These are phyloP conservation scores for Malus sieversii DNA, from an alignment of 306 rosid genomes.

Conservation along the genomic window DNA sequence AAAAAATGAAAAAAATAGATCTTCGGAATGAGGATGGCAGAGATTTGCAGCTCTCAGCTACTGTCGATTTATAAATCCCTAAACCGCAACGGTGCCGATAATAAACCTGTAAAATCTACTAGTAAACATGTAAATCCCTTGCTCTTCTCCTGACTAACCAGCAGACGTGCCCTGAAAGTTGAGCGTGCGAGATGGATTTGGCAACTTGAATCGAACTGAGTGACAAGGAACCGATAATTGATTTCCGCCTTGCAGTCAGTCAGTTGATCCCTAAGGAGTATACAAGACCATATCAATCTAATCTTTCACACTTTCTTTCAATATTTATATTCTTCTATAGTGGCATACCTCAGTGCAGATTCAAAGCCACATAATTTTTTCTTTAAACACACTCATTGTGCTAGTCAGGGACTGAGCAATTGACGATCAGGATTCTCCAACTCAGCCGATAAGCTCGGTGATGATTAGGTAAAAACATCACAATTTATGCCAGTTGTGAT, in stretches of 20 bases:
- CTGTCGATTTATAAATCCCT: background rate
- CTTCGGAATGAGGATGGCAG: background rate
- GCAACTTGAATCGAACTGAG: background rate
- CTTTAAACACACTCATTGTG: background rate
- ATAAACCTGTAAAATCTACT: background rate
- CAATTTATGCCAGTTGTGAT: slow-evolving; percentile 65
- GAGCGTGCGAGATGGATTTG: background rate
- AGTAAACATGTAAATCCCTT: background rate
- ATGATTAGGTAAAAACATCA: slow-evolving; percentile 19
- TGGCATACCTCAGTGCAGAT: slow-evolving; percentile 3
- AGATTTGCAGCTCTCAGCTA: background rate
- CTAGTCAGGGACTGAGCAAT: background rate
- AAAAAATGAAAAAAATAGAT: background rate
- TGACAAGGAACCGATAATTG: background rate
- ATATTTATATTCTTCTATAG: background rate
- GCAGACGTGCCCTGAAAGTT: background rate
- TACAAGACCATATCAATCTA: slow-evolving; percentile 3
- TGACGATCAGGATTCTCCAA: background rate
- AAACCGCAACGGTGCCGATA: background rate
- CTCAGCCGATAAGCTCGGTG: background rate
- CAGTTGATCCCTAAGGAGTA: background rate
- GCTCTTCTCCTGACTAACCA: background rate
- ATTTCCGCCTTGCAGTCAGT: background rate
- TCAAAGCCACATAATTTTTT: background rate
- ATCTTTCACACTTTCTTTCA: background rate